Evolutionary conservation across 2,329 filamentous ascomycete genomes (phyloP), one percentile per base, ranked within the genome.

Genomic region (Arachnomyces sp.): DNA sequence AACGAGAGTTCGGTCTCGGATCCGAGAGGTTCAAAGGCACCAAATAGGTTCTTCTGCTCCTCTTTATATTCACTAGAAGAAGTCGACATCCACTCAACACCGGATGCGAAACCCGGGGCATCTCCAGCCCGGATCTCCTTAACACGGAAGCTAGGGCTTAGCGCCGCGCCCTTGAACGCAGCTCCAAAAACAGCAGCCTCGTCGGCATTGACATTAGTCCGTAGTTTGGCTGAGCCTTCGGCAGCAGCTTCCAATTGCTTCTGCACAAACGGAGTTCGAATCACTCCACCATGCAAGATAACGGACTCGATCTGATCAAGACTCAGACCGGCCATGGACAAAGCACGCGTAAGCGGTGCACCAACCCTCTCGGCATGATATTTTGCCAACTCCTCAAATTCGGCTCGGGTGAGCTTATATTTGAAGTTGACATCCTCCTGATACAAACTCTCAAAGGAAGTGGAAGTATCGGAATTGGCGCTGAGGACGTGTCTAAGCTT

Each of bases 131-230:
- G 77, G 50, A 98, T 98, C 58, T 96, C 92, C 74, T 96, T 98
- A 59, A 98, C 92, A 46, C 88, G 83, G 79, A 98, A 98, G 60
- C 85, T 90, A 31, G 90, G 88, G 66, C 87, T 95, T 43, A 98
- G 74, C 52, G 86, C 80, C 38, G 92, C 92, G 37, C 86, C 92
- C 58, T 89, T 86, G 74, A 98, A 96, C 18, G 84, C 89, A 40
- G 92, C 90, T 53, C 92, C 92, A 62, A 96, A 94, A 7, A 94
- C 92, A 37, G 92, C 92, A 16, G 92, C 84, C 66, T 98, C 92
- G 55, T 98, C 92, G 8, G 90, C 85, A 67, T 98, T 98, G 58
- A 98, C 92, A 54, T 93, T 98, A 56, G 82, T 84, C 49, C 88
- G 83, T 44, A 98, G 73, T 71, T 94, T 95, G 38, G 84, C 79